phyloP scores from a whole-genome alignment of 1,139 yeast genomes.

The Lodderomyces orthopsilosis region DNA sequence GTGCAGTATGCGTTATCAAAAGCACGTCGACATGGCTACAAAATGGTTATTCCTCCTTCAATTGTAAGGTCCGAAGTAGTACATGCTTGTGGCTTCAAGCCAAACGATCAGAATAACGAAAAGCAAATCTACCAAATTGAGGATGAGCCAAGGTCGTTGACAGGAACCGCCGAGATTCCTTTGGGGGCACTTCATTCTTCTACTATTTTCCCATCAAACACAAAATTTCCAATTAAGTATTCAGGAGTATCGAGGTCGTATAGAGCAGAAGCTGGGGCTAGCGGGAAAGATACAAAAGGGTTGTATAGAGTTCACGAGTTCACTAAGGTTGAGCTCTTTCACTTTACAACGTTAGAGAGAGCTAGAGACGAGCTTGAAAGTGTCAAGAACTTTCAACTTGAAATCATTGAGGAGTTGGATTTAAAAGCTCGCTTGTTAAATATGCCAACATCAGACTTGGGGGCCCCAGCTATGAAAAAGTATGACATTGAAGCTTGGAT shows the following conservation, averaged over 20 bases:
- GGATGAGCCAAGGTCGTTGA: conserved; percentile 57
- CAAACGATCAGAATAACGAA: conserved; percentile 85
- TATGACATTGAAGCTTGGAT: conserved; percentile 97
- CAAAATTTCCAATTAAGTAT: conserved; percentile 50
- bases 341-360: conserved; percentile 55
- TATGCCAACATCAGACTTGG: conserved; percentile 90
- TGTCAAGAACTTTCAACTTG: conserved; percentile 62
- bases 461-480: conserved; percentile 90
- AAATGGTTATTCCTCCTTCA: conserved; percentile 78
- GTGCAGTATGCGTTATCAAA: conserved; percentile 69
- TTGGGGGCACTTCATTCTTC: conserved; percentile 67
- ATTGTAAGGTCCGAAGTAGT: conserved; percentile 77
- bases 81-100: conserved; percentile 91
- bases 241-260: conserved; percentile 88
- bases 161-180: conserved; percentile 96
- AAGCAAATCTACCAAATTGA: conserved; percentile 74
- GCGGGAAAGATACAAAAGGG: conserved; percentile 92
- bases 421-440: conserved; percentile 76
- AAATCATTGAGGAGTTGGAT: conserved; percentile 64
- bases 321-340: conserved; percentile 92
- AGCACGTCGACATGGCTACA: conserved; percentile 69
- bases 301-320: conserved; percentile 95
- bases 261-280: conserved; percentile 96
- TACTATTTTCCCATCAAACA: conserved; percentile 19
- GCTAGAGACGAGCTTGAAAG: conserved; percentile 57